A percentile compares a stretch with the other conserved stretches of the same genome.
These are phyloP conservation scores for Allantophomopsis cytisporea DNA, from an alignment of 2,329 filamentous ascomycete species.

Conservation along the genomic window DNA sequence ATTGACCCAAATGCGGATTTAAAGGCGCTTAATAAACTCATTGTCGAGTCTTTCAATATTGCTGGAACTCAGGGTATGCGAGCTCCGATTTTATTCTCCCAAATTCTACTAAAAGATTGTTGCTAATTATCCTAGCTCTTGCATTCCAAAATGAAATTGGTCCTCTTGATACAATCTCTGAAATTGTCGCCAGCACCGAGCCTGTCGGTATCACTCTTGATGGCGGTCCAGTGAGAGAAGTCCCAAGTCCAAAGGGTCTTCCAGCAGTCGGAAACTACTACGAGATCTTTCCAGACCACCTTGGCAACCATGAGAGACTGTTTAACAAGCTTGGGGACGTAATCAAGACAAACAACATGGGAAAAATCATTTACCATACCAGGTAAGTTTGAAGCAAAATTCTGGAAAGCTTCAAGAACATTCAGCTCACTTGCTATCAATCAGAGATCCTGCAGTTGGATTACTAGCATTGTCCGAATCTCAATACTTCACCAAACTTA, in stretches of 20 bases:
- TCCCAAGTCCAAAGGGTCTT: conserved; percentile 14
- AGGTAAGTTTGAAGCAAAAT: too few species aligned
- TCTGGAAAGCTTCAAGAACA: too few species aligned
- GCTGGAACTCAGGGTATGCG: conserved; percentile 1
- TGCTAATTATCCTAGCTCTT: conserved; percentile 1
- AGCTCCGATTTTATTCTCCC: neutral
- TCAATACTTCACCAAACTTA: conserved; percentile 23
- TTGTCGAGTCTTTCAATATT: conserved; percentile 3
- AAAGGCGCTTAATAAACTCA: conserved; percentile 2
- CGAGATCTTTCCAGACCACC: conserved; percentile 22
- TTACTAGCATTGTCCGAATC: conserved; percentile 18
- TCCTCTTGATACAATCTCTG: neutral
- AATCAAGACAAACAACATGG: conserved; percentile 20
- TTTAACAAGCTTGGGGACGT: conserved; percentile 21
- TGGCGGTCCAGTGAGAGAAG: conserved; percentile 1
- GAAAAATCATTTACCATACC: conserved; percentile 16
- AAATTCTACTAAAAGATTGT: too few species aligned
- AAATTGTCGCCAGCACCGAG: neutral
- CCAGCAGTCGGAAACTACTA: conserved; percentile 21
- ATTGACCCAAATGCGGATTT: neutral
- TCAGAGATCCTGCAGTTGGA: conserved; percentile 20
- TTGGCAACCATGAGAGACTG: conserved; percentile 22
- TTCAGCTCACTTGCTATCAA: too few species aligned
- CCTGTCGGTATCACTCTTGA: conserved; percentile 4
- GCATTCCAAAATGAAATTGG: conserved; percentile 1